Conservation (phyloP, 1,284 basidiomycete genomes). For the Vanrija sp. region DNA sequence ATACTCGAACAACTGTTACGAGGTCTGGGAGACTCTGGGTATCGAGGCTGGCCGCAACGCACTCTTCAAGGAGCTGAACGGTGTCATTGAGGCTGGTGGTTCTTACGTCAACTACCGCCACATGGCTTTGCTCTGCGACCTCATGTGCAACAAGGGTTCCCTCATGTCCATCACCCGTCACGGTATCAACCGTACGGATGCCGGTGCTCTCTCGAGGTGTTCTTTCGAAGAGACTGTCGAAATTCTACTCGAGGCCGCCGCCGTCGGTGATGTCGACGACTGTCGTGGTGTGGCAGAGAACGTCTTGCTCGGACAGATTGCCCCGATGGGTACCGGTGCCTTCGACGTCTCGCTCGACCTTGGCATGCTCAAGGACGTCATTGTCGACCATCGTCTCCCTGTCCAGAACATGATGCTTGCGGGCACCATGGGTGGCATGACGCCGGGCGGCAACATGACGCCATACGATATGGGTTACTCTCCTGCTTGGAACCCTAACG, state of each 20-base stretch:
- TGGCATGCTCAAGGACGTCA: conserved; percentile 98
- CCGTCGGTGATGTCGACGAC: conserved; percentile 95
- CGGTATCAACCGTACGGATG: conserved; percentile 97
- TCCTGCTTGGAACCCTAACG: conserved; percentile 51
- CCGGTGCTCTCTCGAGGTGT: conserved; percentile 94
- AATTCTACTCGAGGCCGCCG: conserved; percentile 97
- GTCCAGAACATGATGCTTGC: conserved; percentile 74
- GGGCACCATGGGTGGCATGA: conserved; percentile 81
- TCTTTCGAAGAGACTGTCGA: conserved; percentile 99
- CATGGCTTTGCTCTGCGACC: conserved; percentile 87
- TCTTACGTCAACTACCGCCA: conserved; percentile 99
- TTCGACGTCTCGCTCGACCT: conserved; percentile 96
- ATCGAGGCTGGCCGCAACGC: conserved; percentile 95
- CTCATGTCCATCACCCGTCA: conserved; percentile 99
- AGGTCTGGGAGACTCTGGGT: conserved; percentile 93
- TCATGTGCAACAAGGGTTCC: conserved; percentile 95
- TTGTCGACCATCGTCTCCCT: conserved; percentile 91
- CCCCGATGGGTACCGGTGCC: conserved; percentile 92
- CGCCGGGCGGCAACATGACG: conserved; percentile 80
- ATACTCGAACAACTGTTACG: conserved; percentile 95
- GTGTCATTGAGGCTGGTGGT: conserved; percentile 98
- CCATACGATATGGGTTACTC: conserved; percentile 84
- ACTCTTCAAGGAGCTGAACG: conserved; percentile 85
- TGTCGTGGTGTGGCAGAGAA: conserved; percentile 98
- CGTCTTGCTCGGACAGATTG: conserved; percentile 97